Base-by-base conservation (phyloP, 495 filamentous ascomycete genomes). In the Hyaloscypha bicolor region DNA sequence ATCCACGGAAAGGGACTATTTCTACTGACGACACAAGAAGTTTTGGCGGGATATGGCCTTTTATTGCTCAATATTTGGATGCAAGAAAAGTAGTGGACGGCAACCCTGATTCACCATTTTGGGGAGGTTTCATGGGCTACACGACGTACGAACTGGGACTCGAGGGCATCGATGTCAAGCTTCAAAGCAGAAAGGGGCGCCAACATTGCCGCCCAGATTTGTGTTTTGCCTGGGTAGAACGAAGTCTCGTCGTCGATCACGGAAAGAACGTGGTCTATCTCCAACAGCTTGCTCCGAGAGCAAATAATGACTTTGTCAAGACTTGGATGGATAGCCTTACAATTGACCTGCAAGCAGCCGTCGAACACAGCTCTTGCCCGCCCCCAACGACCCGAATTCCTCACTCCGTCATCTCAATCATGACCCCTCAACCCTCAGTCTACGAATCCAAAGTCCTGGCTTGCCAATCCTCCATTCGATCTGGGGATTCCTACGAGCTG, bases 401-500 rank as follows among this genome's bases (percentile, higher is more conserved):
- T 4, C 16, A 14, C 19, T 33, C 32, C 4, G 25, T 39, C 0
- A 30, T 39, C 8, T 30, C 51, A 9, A 22, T 65, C 31, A 53
- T 16, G 32, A 25, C 21, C 8, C 90, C 89, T 1, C 72, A 82
- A 6, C 80, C 87, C 19, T 67, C 74, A 22, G 81, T 81, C 33
- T 93, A 93, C 76, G 83, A 87, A 63, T 67, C 74, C 3, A 87
- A 90, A 73, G 87, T 97, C 29, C 77, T 77, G n/a, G 69, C 76
- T 25, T 95, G 92, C 72, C 89, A 96, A 71, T 81, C 84, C 19
- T 82, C 85, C 69, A 90, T 99, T 63, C 80, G 86, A 6, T 82
- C 86, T 0, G 95, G 95, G 3, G 87, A 97, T 58, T 96, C 93
- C 3, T 99, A 99, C 77, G 95, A 99, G 74, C 85, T 99, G 22